Evolutionary conservation across 2,329 filamentous ascomycete genomes (phyloP), one percentile per base, ranked within the genome.

Genomic region (Emmonsiellopsis sp.): DNA sequence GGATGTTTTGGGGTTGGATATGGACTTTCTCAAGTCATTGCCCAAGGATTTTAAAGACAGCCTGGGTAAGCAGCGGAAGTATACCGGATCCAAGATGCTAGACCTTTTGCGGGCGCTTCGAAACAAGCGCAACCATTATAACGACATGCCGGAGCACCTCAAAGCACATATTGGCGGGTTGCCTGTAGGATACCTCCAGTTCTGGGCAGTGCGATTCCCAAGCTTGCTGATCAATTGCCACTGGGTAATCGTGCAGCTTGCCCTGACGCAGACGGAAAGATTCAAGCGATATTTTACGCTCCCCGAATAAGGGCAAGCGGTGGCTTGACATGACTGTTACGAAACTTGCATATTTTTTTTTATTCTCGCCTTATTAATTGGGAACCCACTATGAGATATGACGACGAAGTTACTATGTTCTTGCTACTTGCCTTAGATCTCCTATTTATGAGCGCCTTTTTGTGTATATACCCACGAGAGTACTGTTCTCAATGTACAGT

Each of bases 111-210:
- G 93, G 1, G 93, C 92, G 1, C 74, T 98, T 53, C 79, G 93
- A 27, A 98, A 98, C 72, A 98, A 98, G 80, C 88, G 87, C 63
- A 95, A 97, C 59, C 93, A 98, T 66, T 98, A 96, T 67, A 91
- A 95, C 64, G 93, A 98, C 68, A 92, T 98, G 88, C 80, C 87
- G 6, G 87, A 91, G 11, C 74, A 82, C 48, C 79, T 95, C 57
- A 92, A 85, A 70, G 75, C 76, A 49, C 77, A 79, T 61, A 87
- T 95, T 0, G 90, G 89, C 0, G 72, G 83, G 7, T 66, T 92
- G 55, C 86, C 89, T 0, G 84, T 89, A 11, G 88, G 88, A 0
- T 96, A 95, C 65, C 73, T 95, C 44, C 77, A 77, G 9, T 95
- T 94, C 64, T 96, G 90, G 88, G 87, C 86, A 0, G 75, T 80